These are phyloP conservation scores for Solanum acaule DNA, from an alignment of 257 asterid species.

Conservation along the genomic window DNA sequence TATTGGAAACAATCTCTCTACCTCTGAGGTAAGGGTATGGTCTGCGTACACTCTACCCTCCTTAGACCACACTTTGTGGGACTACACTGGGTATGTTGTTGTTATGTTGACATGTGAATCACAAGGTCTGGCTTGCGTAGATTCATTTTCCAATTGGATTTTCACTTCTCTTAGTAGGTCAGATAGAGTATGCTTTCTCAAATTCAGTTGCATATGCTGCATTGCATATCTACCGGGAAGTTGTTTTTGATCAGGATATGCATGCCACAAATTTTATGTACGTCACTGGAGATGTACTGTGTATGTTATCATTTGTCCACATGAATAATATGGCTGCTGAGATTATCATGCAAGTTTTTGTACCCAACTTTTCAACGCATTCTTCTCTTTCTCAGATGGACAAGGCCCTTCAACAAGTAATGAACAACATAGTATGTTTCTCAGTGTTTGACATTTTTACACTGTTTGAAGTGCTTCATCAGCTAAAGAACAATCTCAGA, in stretches of 20 bases:
- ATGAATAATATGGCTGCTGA: neutral
- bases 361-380: neutral
- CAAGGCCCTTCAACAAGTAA: slow-evolving; percentile 25
- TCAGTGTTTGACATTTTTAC: slow-evolving; percentile 66
- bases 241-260: neutral
- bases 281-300: neutral
- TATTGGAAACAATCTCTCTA: neutral
- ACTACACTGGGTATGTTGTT: neutral
- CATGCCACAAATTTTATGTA: neutral
- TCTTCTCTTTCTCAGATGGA: slow-evolving; percentile 25
- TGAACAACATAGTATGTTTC: slow-evolving; percentile 53
- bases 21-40: neutral
- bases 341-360: neutral
- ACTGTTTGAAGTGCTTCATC: slow-evolving; percentile 65
- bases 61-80: neutral
- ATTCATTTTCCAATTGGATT: neutral
- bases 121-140: neutral
- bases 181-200: neutral
- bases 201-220: neutral
- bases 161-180: neutral
- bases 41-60: neutral
- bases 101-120: neutral
- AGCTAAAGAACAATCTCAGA: slow-evolving; percentile 32
- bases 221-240: neutral
- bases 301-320: neutral